Percentiles rank a stretch among this genome's conserved stretches.
Conservation (phyloP, 2,329 filamentous ascomycete species). For the Penicillium sp. region DNA sequence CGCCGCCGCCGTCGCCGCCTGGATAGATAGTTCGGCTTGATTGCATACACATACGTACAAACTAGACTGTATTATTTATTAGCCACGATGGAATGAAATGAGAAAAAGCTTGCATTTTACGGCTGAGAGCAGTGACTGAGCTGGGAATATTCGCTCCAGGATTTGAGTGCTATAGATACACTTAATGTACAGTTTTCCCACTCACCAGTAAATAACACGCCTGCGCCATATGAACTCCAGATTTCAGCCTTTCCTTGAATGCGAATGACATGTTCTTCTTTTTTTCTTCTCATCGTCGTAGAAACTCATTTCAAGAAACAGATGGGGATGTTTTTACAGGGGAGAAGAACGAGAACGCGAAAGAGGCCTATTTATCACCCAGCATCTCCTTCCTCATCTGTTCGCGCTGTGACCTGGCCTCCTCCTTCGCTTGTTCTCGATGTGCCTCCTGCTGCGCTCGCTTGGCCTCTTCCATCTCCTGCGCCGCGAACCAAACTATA, state of each 20-base stretch:
- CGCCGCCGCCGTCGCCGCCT: not conserved
- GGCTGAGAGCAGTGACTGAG: not conserved
- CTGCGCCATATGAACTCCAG: constrained; percentile 8
- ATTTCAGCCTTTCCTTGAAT: not conserved
- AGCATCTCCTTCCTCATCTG: constrained; percentile 47
- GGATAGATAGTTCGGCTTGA: not conserved
- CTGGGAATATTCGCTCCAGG: not conserved
- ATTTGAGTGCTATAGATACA: constrained; percentile 1
- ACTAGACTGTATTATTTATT: constrained; percentile 14
- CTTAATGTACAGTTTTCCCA: constrained; percentile 3
- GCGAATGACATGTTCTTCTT: not conserved
- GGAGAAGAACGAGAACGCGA: not conserved
- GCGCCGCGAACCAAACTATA: constrained; percentile 47
- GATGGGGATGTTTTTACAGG: not conserved
- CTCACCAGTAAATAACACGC: constrained; percentile 1
- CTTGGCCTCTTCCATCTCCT: constrained; percentile 41
- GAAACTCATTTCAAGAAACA: not conserved
- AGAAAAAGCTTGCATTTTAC: not conserved
- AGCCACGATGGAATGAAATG: not conserved
- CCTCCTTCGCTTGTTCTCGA: constrained; percentile 35
- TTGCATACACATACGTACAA: not conserved
- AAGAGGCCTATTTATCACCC: constrained; percentile 36
- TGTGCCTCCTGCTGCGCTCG: constrained; percentile 31
- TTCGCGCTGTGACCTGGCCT: constrained; percentile 40
- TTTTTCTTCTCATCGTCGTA: not conserved